These are phyloP conservation scores for Poteriospumella lacustris DNA, from an alignment of 108 stramenopile species.

Conservation along the genomic window DNA sequence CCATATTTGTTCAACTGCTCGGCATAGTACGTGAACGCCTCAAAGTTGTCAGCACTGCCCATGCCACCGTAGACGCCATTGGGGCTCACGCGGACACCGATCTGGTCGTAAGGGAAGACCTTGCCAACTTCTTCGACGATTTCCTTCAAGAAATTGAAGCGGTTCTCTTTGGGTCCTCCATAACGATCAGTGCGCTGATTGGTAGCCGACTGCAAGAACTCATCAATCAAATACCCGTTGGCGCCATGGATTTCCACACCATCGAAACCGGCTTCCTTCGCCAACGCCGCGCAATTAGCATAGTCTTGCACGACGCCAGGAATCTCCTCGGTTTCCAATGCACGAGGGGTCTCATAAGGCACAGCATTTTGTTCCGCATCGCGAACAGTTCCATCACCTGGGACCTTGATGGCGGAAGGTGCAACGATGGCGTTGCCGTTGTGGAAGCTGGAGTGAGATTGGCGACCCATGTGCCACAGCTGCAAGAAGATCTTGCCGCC, in stretches of 20 bases:
- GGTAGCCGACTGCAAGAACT: slow-evolving; percentile 43
- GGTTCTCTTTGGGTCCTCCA: slow-evolving; percentile 61
- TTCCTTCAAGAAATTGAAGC: slow-evolving; percentile 59
- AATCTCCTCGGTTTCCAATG: slow-evolving; percentile 34
- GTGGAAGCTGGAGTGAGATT: slow-evolving; percentile 51
- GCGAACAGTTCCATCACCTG: slow-evolving; percentile 35
- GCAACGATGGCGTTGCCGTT: slow-evolving; percentile 40
- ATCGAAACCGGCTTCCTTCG: slow-evolving; percentile 49
- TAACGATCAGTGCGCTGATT: slow-evolving; percentile 47
- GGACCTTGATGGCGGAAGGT: slow-evolving; percentile 37
- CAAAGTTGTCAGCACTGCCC: slow-evolving; percentile 60
- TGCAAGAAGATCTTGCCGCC: slow-evolving; percentile 57
- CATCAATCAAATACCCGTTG: slow-evolving; percentile 50
- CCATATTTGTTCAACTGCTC: slow-evolving; percentile 49
- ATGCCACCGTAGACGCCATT: slow-evolving; percentile 63
- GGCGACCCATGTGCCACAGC: slow-evolving; percentile 66
- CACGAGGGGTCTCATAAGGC: slow-evolving; percentile 35
- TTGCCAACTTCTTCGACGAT: slow-evolving; percentile 31
- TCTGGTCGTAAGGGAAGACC: slow-evolving; percentile 49
- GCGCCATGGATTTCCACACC: slow-evolving; percentile 42
- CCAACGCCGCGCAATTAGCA: slow-evolving; percentile 25
- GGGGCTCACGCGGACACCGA: slow-evolving; percentile 67
- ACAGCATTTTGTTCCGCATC: slow-evolving; percentile 33
- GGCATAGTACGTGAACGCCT: slow-evolving; percentile 52
- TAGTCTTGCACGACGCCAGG: slow-evolving; percentile 28